Evolutionary conservation across 192 early-diverging fungal species (phyloP), one percentile per base, ranked within the genome.

Genomic region (Radiomyces spectabilis): DNA sequence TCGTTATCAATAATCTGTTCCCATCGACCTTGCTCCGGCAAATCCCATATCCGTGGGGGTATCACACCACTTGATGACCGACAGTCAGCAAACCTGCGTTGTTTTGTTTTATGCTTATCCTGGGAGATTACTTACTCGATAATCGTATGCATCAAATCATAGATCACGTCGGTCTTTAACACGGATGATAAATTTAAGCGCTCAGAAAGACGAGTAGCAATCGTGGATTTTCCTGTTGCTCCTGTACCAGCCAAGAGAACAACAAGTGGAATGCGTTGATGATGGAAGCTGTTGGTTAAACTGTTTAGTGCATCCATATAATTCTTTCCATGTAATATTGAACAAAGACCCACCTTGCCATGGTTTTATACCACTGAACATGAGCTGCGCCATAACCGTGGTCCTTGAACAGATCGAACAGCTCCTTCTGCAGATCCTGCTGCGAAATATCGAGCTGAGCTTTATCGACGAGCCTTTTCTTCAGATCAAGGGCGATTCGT

Each of bases 61-160:
- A 31, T 55, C 12, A 24, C 31, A 13, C 51, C 51, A 40, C 51
- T 53, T n/a, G n/a, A n/a, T n/a, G n/a, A 26, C 24, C 34, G 13
- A 24, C 2, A 5, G 18, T 0, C 9, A 24, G 1, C 10, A 5
- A 33, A 7, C 2, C 1, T 30, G 8, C 18, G 21, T 6, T 18
- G 2, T 41, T 16, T 15, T 26, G 22, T 16, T 52, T 26, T 16
- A 29, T 53, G n/a, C n/a, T n/a, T n/a, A n/a, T n/a, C n/a, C n/a
- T n/a, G n/a, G n/a, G n/a, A 18, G 15, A n/a, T 21, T 19, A 43
- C 48, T 63, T 39, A 57, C 61, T 63, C 45, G 27, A 39, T 49
- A 49, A 63, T 63, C 13, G 46, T 50, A 18, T 63, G 61, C 37
- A 57, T 63, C 30, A 63, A 41, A 26, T 57, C 55, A 56, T 56